Conservation (phyloP, 768 basidiomycete genomes). For the Dioszegia crocea region DNA sequence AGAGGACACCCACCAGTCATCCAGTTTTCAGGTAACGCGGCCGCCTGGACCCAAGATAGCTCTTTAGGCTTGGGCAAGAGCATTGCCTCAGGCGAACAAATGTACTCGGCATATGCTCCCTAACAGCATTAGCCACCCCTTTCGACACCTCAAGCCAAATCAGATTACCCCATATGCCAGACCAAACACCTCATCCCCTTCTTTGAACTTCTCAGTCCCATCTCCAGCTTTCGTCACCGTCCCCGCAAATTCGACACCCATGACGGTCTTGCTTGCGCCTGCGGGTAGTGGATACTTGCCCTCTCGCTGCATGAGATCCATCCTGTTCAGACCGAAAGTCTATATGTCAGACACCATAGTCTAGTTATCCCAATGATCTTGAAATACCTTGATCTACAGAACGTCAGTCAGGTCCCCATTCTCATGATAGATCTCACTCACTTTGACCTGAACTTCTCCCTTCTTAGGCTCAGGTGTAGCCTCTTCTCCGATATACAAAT, state of each 20-base stretch:
- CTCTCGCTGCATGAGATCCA: conserved; percentile 64
- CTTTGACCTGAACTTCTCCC: conserved; percentile 76
- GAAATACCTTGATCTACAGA: conserved; percentile 21
- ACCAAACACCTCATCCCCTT: conserved; percentile 72
- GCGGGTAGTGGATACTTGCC: conserved; percentile 67
- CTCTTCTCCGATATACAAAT: conserved; percentile 70
- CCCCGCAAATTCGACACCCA: conserved; percentile 86
- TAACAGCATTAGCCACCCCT: neutral
- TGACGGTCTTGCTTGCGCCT: conserved; percentile 63
- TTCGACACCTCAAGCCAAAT: no score
- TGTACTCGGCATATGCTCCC: conserved; percentile 90
- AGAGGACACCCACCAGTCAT: conserved; percentile 63
- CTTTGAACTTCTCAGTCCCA: conserved; percentile 57
- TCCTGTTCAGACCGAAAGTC: conserved; percentile 82
- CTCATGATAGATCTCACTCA: conserved; percentile 34
- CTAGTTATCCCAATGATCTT: neutral
- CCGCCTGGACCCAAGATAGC: conserved; percentile 78
- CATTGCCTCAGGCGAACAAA: conserved; percentile 63
- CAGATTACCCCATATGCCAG: conserved; percentile 73
- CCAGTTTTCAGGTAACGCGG: conserved; percentile 81
- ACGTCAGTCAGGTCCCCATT: neutral
- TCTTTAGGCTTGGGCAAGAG: conserved; percentile 68
- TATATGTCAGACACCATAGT: conserved; percentile 51
- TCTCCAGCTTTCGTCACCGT: conserved; percentile 58
- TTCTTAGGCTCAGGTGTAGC: conserved; percentile 60